Percentiles rank a stretch among this genome's conserved stretches.
phyloP scores from a whole-genome alignment of 2,329 filamentous ascomycete genomes.

The Daldinia eschscholtzii region DNA sequence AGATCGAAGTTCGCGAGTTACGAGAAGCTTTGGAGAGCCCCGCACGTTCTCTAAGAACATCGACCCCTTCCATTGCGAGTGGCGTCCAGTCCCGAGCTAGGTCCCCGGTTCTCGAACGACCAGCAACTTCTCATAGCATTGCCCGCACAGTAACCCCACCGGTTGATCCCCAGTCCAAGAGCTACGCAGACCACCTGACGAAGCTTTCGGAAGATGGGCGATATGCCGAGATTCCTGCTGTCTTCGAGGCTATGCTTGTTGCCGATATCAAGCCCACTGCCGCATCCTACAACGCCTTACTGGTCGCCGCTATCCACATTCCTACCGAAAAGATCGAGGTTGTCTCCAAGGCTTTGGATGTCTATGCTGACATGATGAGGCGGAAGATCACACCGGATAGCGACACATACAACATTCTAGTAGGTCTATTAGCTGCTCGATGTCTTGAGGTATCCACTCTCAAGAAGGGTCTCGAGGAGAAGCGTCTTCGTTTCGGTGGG shows the following conservation, averaged over 20 bases:
- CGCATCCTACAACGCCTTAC: conserved; percentile 90
- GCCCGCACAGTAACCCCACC: conserved; percentile 72
- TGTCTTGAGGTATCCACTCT: conserved; percentile 82
- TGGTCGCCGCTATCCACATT: conserved; percentile 86
- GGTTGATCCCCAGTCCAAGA: conserved; percentile 72
- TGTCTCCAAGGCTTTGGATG: conserved; percentile 90
- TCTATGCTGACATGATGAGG: conserved; percentile 96
- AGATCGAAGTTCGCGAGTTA: conserved; percentile 62
- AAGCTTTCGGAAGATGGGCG: conserved; percentile 78
- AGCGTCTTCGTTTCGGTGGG: conserved; percentile 80
- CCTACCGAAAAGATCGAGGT: conserved; percentile 84
- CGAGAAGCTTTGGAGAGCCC: conserved; percentile 48
- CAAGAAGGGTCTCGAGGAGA: conserved; percentile 81
- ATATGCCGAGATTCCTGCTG: conserved; percentile 88
- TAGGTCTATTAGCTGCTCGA: conserved; percentile 83
- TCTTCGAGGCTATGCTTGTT: conserved; percentile 91
- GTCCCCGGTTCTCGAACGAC: conserved; percentile 58
- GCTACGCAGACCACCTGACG: conserved; percentile 83
- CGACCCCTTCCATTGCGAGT: conserved; percentile 56
- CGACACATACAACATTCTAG: conserved; percentile 88
- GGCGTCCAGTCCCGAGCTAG: conserved; percentile 56
- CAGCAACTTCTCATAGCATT: conserved; percentile 60
- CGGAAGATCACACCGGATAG: conserved; percentile 85
- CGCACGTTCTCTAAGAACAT: conserved; percentile 54
- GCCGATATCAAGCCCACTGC: conserved; percentile 85